Evolutionary conservation across 345 rosid species (phyloP), one percentile per base, ranked within the genome.

Genomic region (Adansonia digitata): DNA sequence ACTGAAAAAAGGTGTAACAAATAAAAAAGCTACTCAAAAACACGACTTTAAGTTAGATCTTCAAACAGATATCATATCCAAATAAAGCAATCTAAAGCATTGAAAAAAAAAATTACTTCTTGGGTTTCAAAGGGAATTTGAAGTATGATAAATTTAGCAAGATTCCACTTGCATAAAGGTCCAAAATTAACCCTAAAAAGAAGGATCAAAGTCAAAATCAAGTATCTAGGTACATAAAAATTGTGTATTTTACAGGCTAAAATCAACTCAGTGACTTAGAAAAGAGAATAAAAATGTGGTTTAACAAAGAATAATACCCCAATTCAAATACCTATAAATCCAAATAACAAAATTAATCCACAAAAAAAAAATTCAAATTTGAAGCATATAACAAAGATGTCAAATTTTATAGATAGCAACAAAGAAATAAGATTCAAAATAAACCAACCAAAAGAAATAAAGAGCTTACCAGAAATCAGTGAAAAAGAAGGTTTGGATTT

Each of bases 21-120:
- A 51, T 53, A 69, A 2, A 43, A 63, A 5, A 71, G 67, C 76
- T 51, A 71, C 64, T 73, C 77, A 73, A 37, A 34, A 71, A 62
- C 43, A 2, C 45, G 9, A 29, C 27, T 13, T 11, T 26, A 26
- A n/a, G 26, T 55, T 46, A 65, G 76, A 75, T 67, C 77, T 57
- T 42, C 48, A 55, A 75, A 71, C 66, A 60, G 35, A 75, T 52
- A 20, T 61, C 15, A n/a, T 45, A 40, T 31, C 66, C 27, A 26
- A 60, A 39, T 42, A 14, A 69, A 62, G 3, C 43, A 69, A 72
- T 53, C 22, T 72, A 52, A 66, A 34, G 63, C 62, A 56, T 66
- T 7, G 11, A 8, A 48, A 18, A 17, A 17, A 46, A 2, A 27
- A 45, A 7, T 49, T 61, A 39, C 48, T 5, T 51, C 39, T 35